A percentile compares a stretch with the other conserved stretches of the same genome.
Conservation (phyloP, 495 filamentous ascomycete species). For the Tirmania nivea region DNA sequence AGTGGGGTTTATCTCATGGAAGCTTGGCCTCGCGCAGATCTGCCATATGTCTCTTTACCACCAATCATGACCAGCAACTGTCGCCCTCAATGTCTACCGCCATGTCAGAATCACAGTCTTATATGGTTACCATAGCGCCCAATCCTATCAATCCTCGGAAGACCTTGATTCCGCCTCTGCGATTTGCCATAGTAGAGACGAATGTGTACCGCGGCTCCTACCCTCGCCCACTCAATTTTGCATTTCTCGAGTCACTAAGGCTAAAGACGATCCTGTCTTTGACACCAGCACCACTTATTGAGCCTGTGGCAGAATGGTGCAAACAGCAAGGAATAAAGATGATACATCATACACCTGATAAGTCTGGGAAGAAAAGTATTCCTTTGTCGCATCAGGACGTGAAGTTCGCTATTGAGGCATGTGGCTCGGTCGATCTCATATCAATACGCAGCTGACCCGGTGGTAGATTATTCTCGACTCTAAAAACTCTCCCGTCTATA, state of each 20-base stretch:
- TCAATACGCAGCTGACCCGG: not conserved
- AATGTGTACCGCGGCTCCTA: slow-evolving; percentile 15
- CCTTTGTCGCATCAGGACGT: slow-evolving; percentile 8
- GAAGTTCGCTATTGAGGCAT: slow-evolving; percentile 7
- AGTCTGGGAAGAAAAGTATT: slow-evolving; percentile 12
- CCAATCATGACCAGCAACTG: too few relatives aligned
- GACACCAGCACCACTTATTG: slow-evolving; percentile 9
- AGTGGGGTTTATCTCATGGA: not conserved
- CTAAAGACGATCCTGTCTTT: slow-evolving; percentile 13
- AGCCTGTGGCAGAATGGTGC: slow-evolving; percentile 8
- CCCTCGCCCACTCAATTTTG: slow-evolving; percentile 13
- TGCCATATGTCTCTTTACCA: too few relatives aligned
- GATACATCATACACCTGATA: slow-evolving; percentile 11
- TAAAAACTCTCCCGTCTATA: slow-evolving; percentile 2
- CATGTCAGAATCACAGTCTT: not conserved
- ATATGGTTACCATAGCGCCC: not conserved
- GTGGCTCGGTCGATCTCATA: not conserved
- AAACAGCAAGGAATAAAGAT: slow-evolving; percentile 7
- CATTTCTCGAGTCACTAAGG: slow-evolving; percentile 15
- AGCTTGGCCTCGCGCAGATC: not conserved
- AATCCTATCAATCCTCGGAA: slow-evolving; percentile 3
- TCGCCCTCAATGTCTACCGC: too few relatives aligned
- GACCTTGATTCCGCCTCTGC: slow-evolving; percentile 12
- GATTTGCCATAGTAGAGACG: slow-evolving; percentile 12
- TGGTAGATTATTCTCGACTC: too few relatives aligned